phyloP scores from a whole-genome alignment of 306 rosid genomes.

The Parietaria judaica region DNA sequence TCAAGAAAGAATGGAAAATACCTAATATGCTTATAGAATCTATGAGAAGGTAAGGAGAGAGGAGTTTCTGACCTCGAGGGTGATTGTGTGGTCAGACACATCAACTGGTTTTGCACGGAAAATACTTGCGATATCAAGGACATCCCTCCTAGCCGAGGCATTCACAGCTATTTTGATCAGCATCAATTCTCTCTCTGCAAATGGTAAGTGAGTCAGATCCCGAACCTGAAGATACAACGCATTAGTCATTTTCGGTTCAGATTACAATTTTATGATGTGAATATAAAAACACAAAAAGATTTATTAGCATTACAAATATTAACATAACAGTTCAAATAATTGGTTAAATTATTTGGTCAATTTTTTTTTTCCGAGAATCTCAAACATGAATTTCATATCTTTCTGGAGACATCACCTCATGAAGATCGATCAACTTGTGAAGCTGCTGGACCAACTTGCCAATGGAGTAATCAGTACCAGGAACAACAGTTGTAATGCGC shows the following conservation, averaged over 20 bases:
- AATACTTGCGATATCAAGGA: slow-evolving; percentile 48
- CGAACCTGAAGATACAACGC: slow-evolving; percentile 30
- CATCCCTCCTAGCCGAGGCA: slow-evolving; percentile 47
- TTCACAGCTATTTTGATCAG: slow-evolving; percentile 48
- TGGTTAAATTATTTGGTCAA: too few species aligned
- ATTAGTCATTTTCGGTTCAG: slow-evolving; percentile 8
- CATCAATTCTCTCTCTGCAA: slow-evolving; percentile 55
- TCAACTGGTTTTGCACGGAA: slow-evolving; percentile 59
- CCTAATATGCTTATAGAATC: background rate
- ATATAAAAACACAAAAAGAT: background rate
- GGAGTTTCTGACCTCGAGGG: slow-evolving; percentile 39
- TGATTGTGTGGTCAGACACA: slow-evolving; percentile 51
- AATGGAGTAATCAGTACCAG: slow-evolving; percentile 48
- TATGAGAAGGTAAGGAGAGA: background rate
- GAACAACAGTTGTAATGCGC: slow-evolving; percentile 58
- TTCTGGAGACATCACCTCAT: slow-evolving; percentile 28
- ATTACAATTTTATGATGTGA: slow-evolving; percentile 2
- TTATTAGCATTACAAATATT: background rate
- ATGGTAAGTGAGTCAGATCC: slow-evolving; percentile 42
- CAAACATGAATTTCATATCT: background rate
- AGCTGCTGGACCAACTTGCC: slow-evolving; percentile 57
- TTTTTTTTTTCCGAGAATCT: too few species aligned
- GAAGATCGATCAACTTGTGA: slow-evolving; percentile 47
- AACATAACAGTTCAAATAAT: background rate
- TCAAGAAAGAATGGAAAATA: background rate